These are phyloP conservation scores for Sequoia sempervirens DNA, from an alignment of 75 land plant species.

Conservation along the genomic window DNA sequence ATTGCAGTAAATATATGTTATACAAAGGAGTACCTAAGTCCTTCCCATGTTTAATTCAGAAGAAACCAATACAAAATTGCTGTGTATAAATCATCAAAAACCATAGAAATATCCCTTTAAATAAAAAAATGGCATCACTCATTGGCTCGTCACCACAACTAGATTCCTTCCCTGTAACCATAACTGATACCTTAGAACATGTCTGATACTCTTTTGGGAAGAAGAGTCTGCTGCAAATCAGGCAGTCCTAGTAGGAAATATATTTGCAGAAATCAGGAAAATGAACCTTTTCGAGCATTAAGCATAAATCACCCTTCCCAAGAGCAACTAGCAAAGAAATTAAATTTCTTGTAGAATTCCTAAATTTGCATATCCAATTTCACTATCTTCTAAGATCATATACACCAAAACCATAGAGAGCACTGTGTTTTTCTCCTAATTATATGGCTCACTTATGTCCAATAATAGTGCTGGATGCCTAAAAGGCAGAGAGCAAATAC, in stretches of 20 bases:
- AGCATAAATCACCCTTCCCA: neutral
- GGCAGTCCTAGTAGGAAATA: neutral
- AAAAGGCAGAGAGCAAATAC: neutral
- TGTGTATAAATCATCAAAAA: neutral
- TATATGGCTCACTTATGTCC: neutral
- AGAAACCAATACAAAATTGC: neutral
- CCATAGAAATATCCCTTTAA: neutral
- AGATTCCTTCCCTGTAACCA: neutral
- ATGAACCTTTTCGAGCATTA: neutral
- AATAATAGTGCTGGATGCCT: neutral
- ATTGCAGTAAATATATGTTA: neutral
- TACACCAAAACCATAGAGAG: neutral
- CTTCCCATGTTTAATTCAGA: neutral
- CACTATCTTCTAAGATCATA: neutral
- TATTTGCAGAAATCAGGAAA: neutral
- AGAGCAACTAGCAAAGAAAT: neutral
- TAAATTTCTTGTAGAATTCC: neutral
- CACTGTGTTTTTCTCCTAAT: neutral
- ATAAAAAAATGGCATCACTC: neutral
- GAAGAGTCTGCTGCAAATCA: neutral
- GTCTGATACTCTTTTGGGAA: neutral
- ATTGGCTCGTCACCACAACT: neutral
- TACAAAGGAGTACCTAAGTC: neutral
- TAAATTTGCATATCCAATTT: neutral
- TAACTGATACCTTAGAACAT: neutral